phyloP scores from a whole-genome alignment of 345 rosid species.

The Cardamine occulta region DNA sequence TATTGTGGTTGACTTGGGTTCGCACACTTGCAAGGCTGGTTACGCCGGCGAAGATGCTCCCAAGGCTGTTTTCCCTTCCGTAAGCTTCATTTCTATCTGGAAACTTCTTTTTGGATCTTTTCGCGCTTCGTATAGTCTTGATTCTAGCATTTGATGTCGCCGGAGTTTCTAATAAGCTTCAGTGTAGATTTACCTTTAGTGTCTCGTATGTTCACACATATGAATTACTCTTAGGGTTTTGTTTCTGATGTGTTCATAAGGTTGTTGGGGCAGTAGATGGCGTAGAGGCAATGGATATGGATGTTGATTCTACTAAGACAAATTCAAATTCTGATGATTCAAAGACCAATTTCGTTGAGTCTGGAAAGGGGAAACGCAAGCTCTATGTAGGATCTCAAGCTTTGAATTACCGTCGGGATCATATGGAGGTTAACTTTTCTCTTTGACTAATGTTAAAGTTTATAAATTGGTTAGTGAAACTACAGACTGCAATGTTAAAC shows the following conservation, averaged over 20 bases:
- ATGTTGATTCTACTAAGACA: conserved; percentile 53
- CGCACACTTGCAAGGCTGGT: conserved; percentile 99
- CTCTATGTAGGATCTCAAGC: conserved; percentile 92
- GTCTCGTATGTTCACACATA: not conserved
- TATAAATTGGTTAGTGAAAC: conserved; percentile 2
- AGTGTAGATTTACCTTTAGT: conserved; percentile 11
- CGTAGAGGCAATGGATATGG: conserved; percentile 82
- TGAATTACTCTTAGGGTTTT: conserved; percentile 29
- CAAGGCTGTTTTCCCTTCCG: conserved; percentile 98
- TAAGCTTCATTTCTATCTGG: conserved; percentile 40
- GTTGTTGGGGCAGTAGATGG: conserved; percentile 92
- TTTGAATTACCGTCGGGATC: conserved; percentile 81
- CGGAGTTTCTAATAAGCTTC: conserved; percentile 25
- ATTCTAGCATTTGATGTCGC: conserved; percentile 27
- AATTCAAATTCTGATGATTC: conserved; percentile 59
- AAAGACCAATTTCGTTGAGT: conserved; percentile 48
- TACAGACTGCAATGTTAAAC: not conserved
- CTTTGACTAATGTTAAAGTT: conserved; percentile 5
- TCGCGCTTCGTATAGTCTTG: not conserved
- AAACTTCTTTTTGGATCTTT: not conserved
- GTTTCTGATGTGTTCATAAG: conserved; percentile 47
- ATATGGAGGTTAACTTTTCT: conserved; percentile 78
- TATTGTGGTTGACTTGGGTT: conserved; percentile 95
- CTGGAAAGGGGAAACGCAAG: conserved; percentile 73
- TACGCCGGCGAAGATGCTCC: conserved; percentile 99